Base-by-base conservation (phyloP, 352 stramenopile genomes). In the Phytophthora sp. region DNA sequence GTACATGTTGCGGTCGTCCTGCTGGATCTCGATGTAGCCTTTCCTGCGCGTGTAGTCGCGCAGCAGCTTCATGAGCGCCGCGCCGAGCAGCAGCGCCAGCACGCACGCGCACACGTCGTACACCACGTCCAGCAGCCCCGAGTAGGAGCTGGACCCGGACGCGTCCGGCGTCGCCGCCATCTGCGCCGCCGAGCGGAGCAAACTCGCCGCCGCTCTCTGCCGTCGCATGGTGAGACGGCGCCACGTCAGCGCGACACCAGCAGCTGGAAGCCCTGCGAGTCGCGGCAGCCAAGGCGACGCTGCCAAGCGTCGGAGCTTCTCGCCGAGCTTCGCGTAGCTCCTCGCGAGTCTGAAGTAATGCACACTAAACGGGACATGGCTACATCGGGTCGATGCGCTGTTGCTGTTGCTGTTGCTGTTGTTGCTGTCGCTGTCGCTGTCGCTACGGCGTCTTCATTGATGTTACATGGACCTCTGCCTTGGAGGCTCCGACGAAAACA, bases 1-100 rank as follows among this genome's bases (percentile, higher is more conserved):
- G 64, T 84, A 92, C 62, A 94, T 78, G 39, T 41, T 64, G 44
- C 74, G 71, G 59, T 88, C 82, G 62, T 92, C 83, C 62, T 89
- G 79, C 24, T 85, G 68, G 46, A 92, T 84, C 43, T 81, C 69
- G 31, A 70, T 64, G 62, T 91, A 94, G 13, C 82, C 82, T 57
- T 77, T 77, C 50, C 80, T 82, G 30, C 66, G 66, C 48, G 64
- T 81, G 50, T 81, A 76, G 27, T 72, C 64, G 17, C 60, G 60
- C 38, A 87, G 50, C 23, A 79, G 50, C 55, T 74, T 77, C 38
- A 85, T 72, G 15, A 91, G 74, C 59, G 65, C 64, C 10, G 76
- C 46, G 12, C 61, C 46, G 32, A 89, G 60, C 49, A 84, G 53
- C 46, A 88, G 61, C 18, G 63, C 74, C 42, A 86, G 42, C 24